Base-by-base conservation (phyloP, 2,329 filamentous ascomycete species). In the Onygena corvina region DNA sequence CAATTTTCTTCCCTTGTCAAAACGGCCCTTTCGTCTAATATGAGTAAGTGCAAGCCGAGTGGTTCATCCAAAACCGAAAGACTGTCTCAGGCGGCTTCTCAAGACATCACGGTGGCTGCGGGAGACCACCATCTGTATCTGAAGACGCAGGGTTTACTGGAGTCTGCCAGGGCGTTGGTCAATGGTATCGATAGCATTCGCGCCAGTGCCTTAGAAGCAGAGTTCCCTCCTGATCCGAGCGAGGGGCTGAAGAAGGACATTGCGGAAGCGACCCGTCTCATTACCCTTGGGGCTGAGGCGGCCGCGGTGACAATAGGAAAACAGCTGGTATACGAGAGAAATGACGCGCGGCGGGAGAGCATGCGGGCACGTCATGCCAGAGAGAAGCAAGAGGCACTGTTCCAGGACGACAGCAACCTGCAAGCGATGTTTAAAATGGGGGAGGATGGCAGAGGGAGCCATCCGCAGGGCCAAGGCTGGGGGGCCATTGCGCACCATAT, bases 381-480 rank as follows among this genome's bases (percentile, higher is more conserved):
- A 47, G 23, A 33, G 46, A 18, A 49, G 25, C 16, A 44, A 27
- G 27, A 30, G 33, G 23, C 14, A 27, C 50, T 52, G 35, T 42
- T 42, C 38, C 47, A 52, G 12, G 48, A 50, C 11, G 56, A 58
- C 50, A 48, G 46, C 12, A 52, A 54, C 49, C 40, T 56, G 40
- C 52, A 56, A 30, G 31, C 35, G 2, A 58, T 58, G 56, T n/a
- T 58, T 46, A 49, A 56, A 29, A 54, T 58, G 50, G 56, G 54
- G 5, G 49, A 34, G 23, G 47, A 31, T 4, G 47, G 31, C 7
- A 5, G 25, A 14, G 48, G 48, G 14, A 38, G 27, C 11, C 34
- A 38, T 16, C 12, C 27, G 31, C 18, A 38, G 23, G 33, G n/a
- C 11, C 40, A 50, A 14, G 53, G 56, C 16, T 58, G 56, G 55